Evolutionary conservation across 768 basidiomycete species (phyloP).

Genomic region (Rhodotorula paludigena): DNA sequence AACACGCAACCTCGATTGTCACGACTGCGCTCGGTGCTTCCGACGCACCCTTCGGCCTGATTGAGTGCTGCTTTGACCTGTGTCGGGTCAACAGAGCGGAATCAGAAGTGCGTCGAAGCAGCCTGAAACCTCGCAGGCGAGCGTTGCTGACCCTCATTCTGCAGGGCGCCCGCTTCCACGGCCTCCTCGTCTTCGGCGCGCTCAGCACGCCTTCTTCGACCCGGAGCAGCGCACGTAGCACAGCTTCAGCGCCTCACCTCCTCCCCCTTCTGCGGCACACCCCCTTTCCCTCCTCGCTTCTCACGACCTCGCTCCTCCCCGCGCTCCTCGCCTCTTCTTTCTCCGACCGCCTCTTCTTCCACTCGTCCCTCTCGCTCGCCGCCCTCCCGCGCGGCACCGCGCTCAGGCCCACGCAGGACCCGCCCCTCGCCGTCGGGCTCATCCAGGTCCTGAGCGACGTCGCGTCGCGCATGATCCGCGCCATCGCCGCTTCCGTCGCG

Average conservation of each 20-base stretch:
- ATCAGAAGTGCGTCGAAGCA: background rate
- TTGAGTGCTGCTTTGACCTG: background rate
- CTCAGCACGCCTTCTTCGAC: background rate
- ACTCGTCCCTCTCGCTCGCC: background rate
- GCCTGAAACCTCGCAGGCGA: background rate
- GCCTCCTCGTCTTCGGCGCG: background rate
- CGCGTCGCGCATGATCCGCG: background rate
- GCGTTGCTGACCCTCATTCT: background rate
- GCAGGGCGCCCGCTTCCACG: background rate
- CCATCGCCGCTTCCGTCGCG: background rate
- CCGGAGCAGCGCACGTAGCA: no score
- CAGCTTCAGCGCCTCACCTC: background rate
- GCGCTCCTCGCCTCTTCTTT: background rate
- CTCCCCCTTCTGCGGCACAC: background rate
- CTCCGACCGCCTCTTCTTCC: slow-evolving; percentile 1
- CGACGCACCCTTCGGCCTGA: background rate
- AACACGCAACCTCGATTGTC: background rate
- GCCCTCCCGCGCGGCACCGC: background rate
- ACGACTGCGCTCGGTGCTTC: background rate
- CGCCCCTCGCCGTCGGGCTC: background rate
- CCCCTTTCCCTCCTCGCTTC: background rate
- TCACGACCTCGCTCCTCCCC: background rate
- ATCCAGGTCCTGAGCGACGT: background rate
- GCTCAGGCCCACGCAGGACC: background rate
- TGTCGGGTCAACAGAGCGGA: background rate